Conservation (phyloP, 2,329 filamentous ascomycete genomes). For the Erysiphe pulchra region DNA sequence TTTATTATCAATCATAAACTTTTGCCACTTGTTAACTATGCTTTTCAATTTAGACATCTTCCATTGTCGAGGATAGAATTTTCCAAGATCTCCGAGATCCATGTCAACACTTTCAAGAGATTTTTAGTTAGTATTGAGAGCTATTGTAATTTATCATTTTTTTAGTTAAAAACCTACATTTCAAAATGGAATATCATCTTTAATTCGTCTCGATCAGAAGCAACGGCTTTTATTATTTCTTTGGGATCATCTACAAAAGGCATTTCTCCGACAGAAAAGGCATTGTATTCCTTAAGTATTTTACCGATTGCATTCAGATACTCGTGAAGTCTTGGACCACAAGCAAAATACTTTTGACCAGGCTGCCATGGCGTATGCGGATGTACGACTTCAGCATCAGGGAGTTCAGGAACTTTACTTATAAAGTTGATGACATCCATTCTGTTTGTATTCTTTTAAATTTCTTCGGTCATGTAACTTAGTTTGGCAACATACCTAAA, state of each 20-base stretch:
- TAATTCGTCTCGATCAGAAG: constrained; percentile 29
- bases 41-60: constrained; percentile 17
- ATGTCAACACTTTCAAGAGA: constrained; percentile 19
- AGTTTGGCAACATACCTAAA: constrained; percentile 17
- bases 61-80: constrained; percentile 20
- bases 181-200: constrained; percentile 56
- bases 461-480: no score
- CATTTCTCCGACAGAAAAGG: constrained; percentile 27
- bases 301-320: constrained; percentile 21
- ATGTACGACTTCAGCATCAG: constrained; percentile 21
- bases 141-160: not conserved
- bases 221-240: constrained; percentile 27
- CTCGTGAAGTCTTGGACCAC: constrained; percentile 34
- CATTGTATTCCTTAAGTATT: constrained; percentile 21
- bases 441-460: constrained; percentile 9
- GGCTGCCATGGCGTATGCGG: constrained; percentile 22
- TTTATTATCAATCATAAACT: constrained; percentile 22
- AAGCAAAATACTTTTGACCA: constrained; percentile 21
- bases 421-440: constrained; percentile 46
- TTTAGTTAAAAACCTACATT: constrained; percentile 16
- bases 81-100: constrained; percentile 19
- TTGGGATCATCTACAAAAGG: constrained; percentile 18
- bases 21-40: constrained; percentile 24
- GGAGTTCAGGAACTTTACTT: constrained; percentile 30
- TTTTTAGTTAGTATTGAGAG: not conserved